Evolutionary conservation across 768 basidiomycete species (phyloP), one percentile per base, ranked within the genome.

Genomic region (Pleurotus eryngii): DNA sequence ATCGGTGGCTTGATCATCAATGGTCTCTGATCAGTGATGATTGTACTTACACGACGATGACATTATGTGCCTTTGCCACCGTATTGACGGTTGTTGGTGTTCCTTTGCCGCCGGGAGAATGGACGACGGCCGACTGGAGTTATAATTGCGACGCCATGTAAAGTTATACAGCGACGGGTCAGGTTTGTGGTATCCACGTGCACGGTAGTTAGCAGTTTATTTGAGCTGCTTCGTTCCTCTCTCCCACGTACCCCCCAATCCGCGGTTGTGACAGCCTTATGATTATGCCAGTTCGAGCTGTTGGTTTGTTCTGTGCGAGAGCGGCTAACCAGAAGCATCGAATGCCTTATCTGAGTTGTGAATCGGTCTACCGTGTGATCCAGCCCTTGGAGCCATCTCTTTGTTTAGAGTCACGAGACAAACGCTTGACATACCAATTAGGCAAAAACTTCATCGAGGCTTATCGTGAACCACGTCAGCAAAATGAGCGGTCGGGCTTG

Each of bases 391-490:
- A 15, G 37, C 22, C 17, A n/a, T 37, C 38, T 24, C 47, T 30
- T 54, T 54, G 20, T 24, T 42, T 26, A 40, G 20, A 24, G 26
- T 49, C 56, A 57, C 22, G 38, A 37, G 47, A 57, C 38, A 49
- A 56, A 57, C 53, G 50, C 14, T 42, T 12, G 43, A 42, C 47
- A 45, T 35, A 35, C 30, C 30, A 22, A 60, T 53, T 57, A 57
- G 59, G 59, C 49, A 40, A 60, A 60, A 60, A 58, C 17, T 39
- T 43, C 27, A 38, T 46, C 59, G 59, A 51, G 56, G 57, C 38
- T 30, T 54, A 54, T 53, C 51, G 48, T 27, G 45, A 24, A 20
- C 47, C 35, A 38, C 38, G 42, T 24, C 47, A 40, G 39, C 53
- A 46, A 43, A 15, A 46, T 45, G 42, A 40, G 39, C 47, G 27